These are phyloP conservation scores for Pestalotiopsis sp. DNA, from an alignment of 2,329 filamentous ascomycete genomes.

Conservation along the genomic window DNA sequence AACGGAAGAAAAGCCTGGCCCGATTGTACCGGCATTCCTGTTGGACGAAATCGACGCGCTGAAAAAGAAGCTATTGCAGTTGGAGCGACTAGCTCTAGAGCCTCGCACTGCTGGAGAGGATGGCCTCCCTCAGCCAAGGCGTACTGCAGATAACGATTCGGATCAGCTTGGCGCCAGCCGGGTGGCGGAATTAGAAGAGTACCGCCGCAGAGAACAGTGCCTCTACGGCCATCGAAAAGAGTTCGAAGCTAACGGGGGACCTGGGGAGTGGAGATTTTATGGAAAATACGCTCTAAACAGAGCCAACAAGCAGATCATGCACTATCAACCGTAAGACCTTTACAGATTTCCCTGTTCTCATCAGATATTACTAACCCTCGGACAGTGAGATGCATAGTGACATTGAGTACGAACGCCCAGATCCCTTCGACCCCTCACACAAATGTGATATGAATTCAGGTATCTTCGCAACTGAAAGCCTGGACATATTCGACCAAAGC, in stretches of 20 bases:
- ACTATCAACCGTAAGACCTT: too few relatives aligned
- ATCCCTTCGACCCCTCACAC: not conserved
- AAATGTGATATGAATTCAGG: not conserved
- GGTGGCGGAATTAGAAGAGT: not conserved
- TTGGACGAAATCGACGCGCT: not conserved
- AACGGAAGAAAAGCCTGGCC: too few relatives aligned
- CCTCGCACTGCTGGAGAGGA: not conserved
- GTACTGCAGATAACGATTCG: not conserved
- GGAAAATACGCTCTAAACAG: too few relatives aligned
- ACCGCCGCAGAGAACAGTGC: not conserved
- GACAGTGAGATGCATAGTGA: too few relatives aligned
- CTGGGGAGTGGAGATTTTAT: too few relatives aligned
- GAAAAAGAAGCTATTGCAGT: not conserved
- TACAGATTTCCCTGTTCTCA: too few relatives aligned
- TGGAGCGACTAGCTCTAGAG: not conserved
- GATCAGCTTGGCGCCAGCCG: not conserved
- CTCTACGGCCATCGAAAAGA: not conserved
- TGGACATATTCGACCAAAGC: not conserved
- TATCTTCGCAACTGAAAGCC: not conserved
- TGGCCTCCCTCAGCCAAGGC: not conserved
- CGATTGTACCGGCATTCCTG: too few relatives aligned
- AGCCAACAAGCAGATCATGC: too few relatives aligned
- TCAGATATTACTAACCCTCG: too few relatives aligned
- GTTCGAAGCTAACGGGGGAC: not conserved
- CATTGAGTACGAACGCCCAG: too few relatives aligned